phyloP scores from a whole-genome alignment of 257 asterid genomes.

The Fraxinus pennsylvanica region DNA sequence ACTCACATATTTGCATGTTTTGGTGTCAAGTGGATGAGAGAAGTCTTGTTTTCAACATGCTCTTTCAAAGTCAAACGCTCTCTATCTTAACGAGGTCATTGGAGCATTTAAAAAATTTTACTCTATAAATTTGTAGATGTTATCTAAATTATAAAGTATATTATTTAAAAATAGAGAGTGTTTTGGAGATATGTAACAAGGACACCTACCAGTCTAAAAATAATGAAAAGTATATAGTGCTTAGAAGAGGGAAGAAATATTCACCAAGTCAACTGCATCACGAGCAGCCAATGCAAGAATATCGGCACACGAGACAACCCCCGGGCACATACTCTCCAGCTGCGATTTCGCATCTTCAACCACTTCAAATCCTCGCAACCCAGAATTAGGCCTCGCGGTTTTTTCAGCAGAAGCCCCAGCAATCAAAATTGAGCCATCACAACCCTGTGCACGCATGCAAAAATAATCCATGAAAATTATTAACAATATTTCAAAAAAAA shows the following conservation, averaged over 20 bases:
- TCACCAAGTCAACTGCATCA: constrained; percentile 64
- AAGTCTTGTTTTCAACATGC: too few relatives aligned
- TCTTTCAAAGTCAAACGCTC: too few relatives aligned
- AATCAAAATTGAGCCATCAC: constrained; percentile 62
- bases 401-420: constrained; percentile 50
- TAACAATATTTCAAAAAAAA: neutral
- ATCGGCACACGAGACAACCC: constrained; percentile 68
- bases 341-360: constrained; percentile 64
- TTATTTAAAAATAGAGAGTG: too few relatives aligned
- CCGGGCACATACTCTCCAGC: constrained; percentile 58
- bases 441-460: constrained; percentile 43
- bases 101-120: too few relatives aligned
- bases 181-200: neutral
- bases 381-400: constrained; percentile 46
- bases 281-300: constrained; percentile 70
- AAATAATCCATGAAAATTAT: neutral
- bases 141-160: too few relatives aligned
- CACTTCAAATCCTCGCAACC: constrained; percentile 65
- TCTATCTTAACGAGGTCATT: too few relatives aligned
- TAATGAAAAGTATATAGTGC: neutral
- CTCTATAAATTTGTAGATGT: too few relatives aligned
- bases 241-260: neutral
- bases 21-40: too few relatives aligned
- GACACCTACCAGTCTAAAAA: neutral
- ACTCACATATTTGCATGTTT: too few relatives aligned